Conservation (phyloP, 1,284 basidiomycete genomes). For the Athelia sp. region DNA sequence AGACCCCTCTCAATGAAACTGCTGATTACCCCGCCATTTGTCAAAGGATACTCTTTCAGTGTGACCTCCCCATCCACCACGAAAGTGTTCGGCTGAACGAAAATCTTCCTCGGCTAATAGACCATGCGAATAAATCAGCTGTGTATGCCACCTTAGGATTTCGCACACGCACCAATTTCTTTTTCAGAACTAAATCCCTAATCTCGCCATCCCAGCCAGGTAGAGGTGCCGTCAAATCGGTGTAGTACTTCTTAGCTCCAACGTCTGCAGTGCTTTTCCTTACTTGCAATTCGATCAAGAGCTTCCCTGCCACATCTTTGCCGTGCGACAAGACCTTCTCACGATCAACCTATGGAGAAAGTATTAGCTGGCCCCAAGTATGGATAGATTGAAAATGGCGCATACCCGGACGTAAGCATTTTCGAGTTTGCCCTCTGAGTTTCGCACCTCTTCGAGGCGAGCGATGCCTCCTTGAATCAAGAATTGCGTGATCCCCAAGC, state of each 20-base stretch:
- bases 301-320: slow-evolving; percentile 60
- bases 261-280: slow-evolving; percentile 79
- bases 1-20: slow-evolving; percentile 74
- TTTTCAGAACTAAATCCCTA: slow-evolving; percentile 69
- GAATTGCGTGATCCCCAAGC: slow-evolving; percentile 77
- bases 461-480: slow-evolving; percentile 71
- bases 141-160: not conserved
- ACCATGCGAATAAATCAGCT: slow-evolving; percentile 1
- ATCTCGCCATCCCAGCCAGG: slow-evolving; percentile 71
- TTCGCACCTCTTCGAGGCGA: slow-evolving; percentile 61
- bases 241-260: slow-evolving; percentile 73
- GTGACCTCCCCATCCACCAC: slow-evolving; percentile 60
- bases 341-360: slow-evolving; percentile 56
- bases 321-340: slow-evolving; percentile 60
- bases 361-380: slow-evolving; percentile 1
- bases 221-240: slow-evolving; percentile 65
- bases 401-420: slow-evolving; percentile 67
- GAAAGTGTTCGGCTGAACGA: slow-evolving; percentile 77
- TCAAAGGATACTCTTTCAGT: slow-evolving; percentile 75
- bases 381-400: slow-evolving; percentile 4
- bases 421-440: slow-evolving; percentile 50
- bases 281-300: slow-evolving; percentile 75
- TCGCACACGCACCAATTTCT: slow-evolving; percentile 60
- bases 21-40: slow-evolving; percentile 66
- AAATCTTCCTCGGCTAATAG: slow-evolving; percentile 73